A percentile compares a stretch with the other conserved stretches of the same genome.
These are phyloP conservation scores for Phlebiopsis gigantea DNA, from an alignment of 768 basidiomycete species.

Conservation along the genomic window DNA sequence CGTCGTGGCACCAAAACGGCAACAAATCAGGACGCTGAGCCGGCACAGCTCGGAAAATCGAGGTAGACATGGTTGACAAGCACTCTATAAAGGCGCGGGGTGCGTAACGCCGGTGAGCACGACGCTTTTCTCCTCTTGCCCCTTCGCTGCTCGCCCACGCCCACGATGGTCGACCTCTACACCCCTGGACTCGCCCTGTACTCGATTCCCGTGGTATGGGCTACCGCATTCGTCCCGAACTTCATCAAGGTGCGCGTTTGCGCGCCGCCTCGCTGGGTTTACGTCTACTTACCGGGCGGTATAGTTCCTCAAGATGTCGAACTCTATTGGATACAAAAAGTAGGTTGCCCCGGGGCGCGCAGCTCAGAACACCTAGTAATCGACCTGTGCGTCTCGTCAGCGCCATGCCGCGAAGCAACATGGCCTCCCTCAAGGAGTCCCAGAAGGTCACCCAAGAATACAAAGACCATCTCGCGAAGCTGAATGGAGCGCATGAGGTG, in stretches of 20 bases:
- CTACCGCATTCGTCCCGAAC: neutral
- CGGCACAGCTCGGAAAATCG: too few relatives aligned
- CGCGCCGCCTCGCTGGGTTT: neutral
- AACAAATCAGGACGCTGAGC: too few relatives aligned
- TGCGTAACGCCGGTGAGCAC: too few relatives aligned
- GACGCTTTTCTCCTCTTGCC: too few relatives aligned
- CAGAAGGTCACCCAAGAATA: neutral
- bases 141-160: too few relatives aligned
- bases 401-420: neutral
- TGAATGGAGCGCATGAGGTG: conserved; percentile 2
- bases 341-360: neutral
- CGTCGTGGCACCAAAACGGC: too few relatives aligned
- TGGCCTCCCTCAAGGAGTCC: neutral
- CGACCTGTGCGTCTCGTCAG: neutral
- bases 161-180: neutral
- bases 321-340: neutral
- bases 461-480: neutral
- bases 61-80: too few relatives aligned
- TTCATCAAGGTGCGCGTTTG: neutral
- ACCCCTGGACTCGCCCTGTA: conserved; percentile 5
- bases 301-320: neutral
- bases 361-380: neutral
- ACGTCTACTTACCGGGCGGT: neutral
- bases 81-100: too few relatives aligned
- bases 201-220: conserved; percentile 1